Conservation (phyloP, 305 asterid species). For the Petunia hybrid region DNA sequence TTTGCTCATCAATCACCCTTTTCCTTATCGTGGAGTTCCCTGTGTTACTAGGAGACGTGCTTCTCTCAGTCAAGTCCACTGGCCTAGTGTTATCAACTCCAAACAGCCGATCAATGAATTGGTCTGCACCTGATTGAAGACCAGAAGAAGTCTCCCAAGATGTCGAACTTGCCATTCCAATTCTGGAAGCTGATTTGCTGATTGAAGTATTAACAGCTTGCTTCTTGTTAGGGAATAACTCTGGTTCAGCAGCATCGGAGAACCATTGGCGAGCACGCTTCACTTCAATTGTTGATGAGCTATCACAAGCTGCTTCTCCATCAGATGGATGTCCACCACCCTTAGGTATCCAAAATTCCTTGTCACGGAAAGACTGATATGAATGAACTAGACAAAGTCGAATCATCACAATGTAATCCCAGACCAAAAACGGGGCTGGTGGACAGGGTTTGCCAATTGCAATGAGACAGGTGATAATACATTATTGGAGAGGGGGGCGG, state of each 20-base stretch:
- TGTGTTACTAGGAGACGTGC: conserved; percentile 49
- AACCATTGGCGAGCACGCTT: conserved; percentile 81
- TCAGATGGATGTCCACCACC: conserved; percentile 63
- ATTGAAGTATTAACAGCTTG: conserved; percentile 62
- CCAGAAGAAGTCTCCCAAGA: conserved; percentile 77
- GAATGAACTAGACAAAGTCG: conserved; percentile 2
- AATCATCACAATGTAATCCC: background rate
- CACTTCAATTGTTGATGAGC: conserved; percentile 62
- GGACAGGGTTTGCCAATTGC: background rate
- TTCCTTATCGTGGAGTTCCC: conserved; percentile 51
- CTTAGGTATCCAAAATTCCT: conserved; percentile 82
- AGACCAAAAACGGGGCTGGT: background rate
- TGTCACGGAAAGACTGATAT: conserved; percentile 58
- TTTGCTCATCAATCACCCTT: conserved; percentile 48
- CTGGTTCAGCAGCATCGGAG: conserved; percentile 62
- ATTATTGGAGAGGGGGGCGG: background rate
- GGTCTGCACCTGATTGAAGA: conserved; percentile 62
- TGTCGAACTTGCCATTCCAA: conserved; percentile 50
- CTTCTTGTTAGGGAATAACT: conserved; percentile 72
- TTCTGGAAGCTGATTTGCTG: conserved; percentile 57
- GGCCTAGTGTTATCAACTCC: conserved; percentile 59
- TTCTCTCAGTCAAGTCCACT: conserved; percentile 46
- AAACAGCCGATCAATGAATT: conserved; percentile 73
- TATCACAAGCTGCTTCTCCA: conserved; percentile 66
- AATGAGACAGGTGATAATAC: background rate